Percentiles rank a stretch among this genome's conserved stretches.
These are phyloP conservation scores for Brettanomyces nanus DNA, from an alignment of 805 yeast species.

Conservation along the genomic window DNA sequence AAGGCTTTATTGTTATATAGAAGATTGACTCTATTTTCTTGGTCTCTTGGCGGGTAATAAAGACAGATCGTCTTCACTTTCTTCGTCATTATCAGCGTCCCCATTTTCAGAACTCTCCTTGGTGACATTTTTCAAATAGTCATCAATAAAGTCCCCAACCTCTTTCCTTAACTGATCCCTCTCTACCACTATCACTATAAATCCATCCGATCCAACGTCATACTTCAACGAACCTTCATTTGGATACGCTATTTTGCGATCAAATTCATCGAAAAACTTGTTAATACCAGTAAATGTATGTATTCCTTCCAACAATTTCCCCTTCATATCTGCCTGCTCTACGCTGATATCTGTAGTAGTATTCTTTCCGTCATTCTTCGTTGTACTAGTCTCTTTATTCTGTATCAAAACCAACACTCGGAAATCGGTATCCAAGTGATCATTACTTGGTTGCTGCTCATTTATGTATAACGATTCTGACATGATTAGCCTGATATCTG, in stretches of 20 bases:
- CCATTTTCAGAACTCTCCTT: too few species aligned
- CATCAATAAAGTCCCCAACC: constrained; percentile 37
- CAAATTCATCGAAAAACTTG: constrained; percentile 44
- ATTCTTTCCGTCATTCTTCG: background rate
- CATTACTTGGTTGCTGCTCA: constrained; percentile 4
- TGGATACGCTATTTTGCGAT: constrained; percentile 42
- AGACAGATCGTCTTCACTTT: too few species aligned
- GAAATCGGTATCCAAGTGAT: constrained; percentile 9
- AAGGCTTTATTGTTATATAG: too few species aligned
- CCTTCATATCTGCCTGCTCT: constrained; percentile 35
- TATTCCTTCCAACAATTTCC: constrained; percentile 36
- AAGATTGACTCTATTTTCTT: too few species aligned
- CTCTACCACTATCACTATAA: constrained; percentile 48
- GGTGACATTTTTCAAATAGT: constrained; percentile 10
- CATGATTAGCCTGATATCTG: too few species aligned
- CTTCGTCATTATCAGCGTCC: too few species aligned
- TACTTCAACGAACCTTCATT: constrained; percentile 48
- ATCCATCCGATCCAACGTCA: constrained; percentile 55
- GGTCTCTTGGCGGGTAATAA: too few species aligned
- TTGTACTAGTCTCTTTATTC: constrained; percentile 1
- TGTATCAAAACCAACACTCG: constrained; percentile 9
- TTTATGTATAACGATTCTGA: constrained; percentile 2
- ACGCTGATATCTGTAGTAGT: constrained; percentile 23
- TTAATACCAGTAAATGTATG: constrained; percentile 41
- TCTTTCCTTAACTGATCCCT: constrained; percentile 27